phyloP scores from a whole-genome alignment of 2,329 filamentous ascomycete species.

The Alternaria burnsii region DNA sequence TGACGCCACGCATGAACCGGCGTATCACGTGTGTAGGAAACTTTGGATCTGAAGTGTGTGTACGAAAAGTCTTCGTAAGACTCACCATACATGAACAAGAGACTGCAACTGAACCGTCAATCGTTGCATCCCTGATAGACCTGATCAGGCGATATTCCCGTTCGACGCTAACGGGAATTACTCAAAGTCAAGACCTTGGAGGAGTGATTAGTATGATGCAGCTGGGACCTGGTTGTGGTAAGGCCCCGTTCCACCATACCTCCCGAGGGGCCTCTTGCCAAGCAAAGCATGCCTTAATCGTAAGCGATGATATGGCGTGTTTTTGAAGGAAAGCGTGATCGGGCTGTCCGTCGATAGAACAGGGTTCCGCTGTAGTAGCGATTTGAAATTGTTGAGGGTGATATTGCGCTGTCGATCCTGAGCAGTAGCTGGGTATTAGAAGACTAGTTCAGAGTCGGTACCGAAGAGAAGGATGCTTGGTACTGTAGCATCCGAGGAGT shows the following conservation, averaged over 20 bases:
- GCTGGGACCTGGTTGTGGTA: neutral
- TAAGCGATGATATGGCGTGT: neutral
- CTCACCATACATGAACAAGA: neutral
- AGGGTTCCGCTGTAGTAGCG: neutral
- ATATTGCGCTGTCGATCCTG: neutral
- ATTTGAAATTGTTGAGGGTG: neutral
- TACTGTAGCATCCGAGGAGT: neutral
- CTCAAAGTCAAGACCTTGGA: neutral
- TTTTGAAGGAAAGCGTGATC: neutral
- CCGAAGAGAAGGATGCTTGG: neutral
- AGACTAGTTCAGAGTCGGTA: neutral
- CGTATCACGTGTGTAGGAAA: constrained; percentile 1
- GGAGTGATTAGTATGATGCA: neutral
- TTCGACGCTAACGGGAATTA: constrained; percentile 2
- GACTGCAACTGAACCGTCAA: neutral
- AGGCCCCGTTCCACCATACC: neutral
- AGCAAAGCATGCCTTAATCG: neutral
- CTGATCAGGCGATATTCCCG: neutral
- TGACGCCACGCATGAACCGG: neutral
- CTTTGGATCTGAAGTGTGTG: neutral
- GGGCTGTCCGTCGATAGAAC: neutral
- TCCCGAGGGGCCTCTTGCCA: neutral
- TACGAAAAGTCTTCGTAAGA: neutral
- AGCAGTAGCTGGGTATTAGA: neutral
- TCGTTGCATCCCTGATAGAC: neutral